Conservation (phyloP, 306 rosid genomes). For the Sicyos edulis region DNA sequence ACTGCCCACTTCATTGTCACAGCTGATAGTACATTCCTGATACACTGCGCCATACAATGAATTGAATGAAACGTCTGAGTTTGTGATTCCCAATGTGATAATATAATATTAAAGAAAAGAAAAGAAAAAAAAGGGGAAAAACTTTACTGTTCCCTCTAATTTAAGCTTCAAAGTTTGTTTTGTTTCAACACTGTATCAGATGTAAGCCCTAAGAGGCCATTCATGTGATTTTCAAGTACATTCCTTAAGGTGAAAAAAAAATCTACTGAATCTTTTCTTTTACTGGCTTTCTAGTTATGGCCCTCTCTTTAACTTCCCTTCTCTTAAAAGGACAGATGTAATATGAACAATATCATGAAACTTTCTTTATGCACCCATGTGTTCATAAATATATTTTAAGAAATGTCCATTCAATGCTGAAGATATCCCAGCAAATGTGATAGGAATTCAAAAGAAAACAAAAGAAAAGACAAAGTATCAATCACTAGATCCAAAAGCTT, state of each 20-base stretch:
- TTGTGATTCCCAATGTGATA: slow-evolving; percentile 35
- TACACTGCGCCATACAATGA: slow-evolving; percentile 34
- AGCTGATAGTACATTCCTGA: slow-evolving; percentile 46
- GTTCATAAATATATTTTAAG: no score
- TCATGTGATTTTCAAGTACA: slow-evolving; percentile 14
- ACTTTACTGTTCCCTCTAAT: background rate
- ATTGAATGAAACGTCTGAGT: slow-evolving; percentile 48
- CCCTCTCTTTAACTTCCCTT: background rate
- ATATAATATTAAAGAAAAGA: background rate
- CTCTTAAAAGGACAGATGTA: background rate
- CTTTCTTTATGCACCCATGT: background rate
- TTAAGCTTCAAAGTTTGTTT: slow-evolving; percentile 19
- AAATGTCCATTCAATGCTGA: background rate
- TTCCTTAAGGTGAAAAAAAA: slow-evolving; percentile 6
- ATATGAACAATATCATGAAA: background rate
- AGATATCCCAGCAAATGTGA: background rate
- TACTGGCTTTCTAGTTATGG: slow-evolving; percentile 7
- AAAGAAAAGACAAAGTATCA: no score
- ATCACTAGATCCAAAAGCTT: background rate
- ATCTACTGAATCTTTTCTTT: background rate
- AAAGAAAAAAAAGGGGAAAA: no score
- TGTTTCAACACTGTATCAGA: slow-evolving; percentile 6
- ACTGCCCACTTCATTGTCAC: slow-evolving; percentile 29
- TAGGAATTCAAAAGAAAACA: no score
- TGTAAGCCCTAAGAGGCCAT: slow-evolving; percentile 9